phyloP scores from a whole-genome alignment of 1,139 yeast species.

The Suhomyces yuchorum region DNA sequence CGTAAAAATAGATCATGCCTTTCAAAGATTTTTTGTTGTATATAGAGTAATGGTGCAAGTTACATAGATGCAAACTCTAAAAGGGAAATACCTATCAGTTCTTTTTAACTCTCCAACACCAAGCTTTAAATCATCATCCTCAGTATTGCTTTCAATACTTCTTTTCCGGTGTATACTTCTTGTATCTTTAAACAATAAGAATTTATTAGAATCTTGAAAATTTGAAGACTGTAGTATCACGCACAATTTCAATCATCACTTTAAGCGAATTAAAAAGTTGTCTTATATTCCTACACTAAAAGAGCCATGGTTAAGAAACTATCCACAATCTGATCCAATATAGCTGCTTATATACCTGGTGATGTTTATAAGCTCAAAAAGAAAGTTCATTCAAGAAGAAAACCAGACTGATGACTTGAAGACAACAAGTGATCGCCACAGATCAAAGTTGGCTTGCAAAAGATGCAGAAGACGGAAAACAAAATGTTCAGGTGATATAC shows the following conservation, averaged over 20 bases:
- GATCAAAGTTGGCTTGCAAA: slow-evolving; percentile 24
- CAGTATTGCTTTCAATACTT: background rate
- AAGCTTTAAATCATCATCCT: background rate
- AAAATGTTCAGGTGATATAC: slow-evolving; percentile 29
- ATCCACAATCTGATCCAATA: background rate
- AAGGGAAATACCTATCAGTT: background rate
- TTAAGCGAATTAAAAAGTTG: background rate
- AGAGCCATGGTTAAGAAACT: background rate
- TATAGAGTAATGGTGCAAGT: slow-evolving; percentile 4
- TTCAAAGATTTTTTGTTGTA: slow-evolving; percentile 15
- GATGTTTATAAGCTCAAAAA: background rate
- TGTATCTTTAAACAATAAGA: background rate
- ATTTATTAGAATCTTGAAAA: background rate
- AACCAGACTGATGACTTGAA: background rate
- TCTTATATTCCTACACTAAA: background rate
- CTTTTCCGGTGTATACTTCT: background rate
- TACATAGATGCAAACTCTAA: background rate
- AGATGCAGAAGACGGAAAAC: slow-evolving; percentile 31
- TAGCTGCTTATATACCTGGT: background rate
- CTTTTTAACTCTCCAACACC: background rate
- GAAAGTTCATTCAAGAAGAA: background rate
- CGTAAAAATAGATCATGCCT: slow-evolving; percentile 25
- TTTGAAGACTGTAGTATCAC: background rate
- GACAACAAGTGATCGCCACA: slow-evolving; percentile 1
- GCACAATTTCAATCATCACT: background rate